Percentiles rank a stretch among this genome's conserved stretches.
Conservation (phyloP, 805 yeast genomes). For the Blastobotrys attinorum region DNA sequence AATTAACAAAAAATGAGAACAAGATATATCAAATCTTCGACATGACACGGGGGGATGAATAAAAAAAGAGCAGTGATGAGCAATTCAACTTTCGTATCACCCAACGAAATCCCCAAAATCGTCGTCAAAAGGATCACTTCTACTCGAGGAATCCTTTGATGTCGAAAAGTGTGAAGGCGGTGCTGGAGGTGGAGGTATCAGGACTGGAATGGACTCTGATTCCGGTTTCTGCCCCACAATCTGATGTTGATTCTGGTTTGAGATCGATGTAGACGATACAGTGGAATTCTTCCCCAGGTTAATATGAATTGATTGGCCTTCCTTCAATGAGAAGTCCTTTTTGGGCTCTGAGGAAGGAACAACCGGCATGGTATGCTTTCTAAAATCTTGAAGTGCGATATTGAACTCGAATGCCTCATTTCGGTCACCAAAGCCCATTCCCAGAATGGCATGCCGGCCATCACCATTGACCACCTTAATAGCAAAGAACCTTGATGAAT, state of each 20-base stretch:
- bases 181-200: constrained; percentile 21
- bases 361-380: constrained; percentile 14
- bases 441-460: constrained; percentile 32
- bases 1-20: background rate
- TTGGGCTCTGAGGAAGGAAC: constrained; percentile 3
- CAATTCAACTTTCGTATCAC: background rate
- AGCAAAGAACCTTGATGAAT: constrained; percentile 31
- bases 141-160: no score
- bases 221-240: no score
- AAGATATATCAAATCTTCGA: background rate
- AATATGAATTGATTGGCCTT: constrained; percentile 21
- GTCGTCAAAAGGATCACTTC: constrained; percentile 21
- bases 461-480: constrained; percentile 28
- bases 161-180: constrained; percentile 21
- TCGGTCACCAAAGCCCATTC: constrained; percentile 33
- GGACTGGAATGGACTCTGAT: constrained; percentile 9
- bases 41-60: background rate
- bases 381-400: constrained; percentile 31
- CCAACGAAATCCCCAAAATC: constrained; percentile 31
- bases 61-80: background rate
- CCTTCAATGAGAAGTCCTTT: constrained; percentile 22
- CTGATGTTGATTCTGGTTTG: no score
- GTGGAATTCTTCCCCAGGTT: constrained; percentile 12
- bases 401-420: constrained; percentile 31
- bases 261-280: background rate